Percentiles rank a stretch among this genome's conserved stretches.
Conservation (phyloP, 345 rosid genomes). For the Punica granatum region DNA sequence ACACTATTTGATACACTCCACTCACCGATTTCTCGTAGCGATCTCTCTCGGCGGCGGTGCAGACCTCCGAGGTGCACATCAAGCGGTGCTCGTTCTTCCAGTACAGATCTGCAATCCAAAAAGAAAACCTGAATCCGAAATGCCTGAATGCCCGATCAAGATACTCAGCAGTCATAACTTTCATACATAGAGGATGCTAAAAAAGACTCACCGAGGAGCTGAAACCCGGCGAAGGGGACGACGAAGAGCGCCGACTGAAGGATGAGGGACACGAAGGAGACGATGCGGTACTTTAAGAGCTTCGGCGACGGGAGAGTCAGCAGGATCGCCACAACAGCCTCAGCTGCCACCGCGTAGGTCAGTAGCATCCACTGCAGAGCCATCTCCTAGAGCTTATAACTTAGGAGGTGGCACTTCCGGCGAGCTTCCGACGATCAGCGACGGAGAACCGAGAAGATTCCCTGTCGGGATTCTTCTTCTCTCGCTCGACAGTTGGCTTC, state of each 20-base stretch:
- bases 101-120: slow-evolving; percentile 52
- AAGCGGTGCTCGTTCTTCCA: slow-evolving; percentile 90
- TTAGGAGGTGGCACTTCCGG: no score
- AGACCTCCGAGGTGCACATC: slow-evolving; percentile 64
- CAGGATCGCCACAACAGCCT: slow-evolving; percentile 51
- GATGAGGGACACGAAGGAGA: slow-evolving; percentile 55
- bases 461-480: no score
- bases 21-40: slow-evolving; percentile 78
- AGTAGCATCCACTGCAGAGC: slow-evolving; percentile 56
- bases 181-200: background rate
- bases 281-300: slow-evolving; percentile 55
- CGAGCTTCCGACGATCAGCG: no score
- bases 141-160: background rate
- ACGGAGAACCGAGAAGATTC: no score
- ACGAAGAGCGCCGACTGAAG: slow-evolving; percentile 67
- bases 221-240: slow-evolving; percentile 74
- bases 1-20: background rate
- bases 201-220: slow-evolving; percentile 48
- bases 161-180: background rate
- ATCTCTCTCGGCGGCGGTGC: slow-evolving; percentile 81
- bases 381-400: background rate
- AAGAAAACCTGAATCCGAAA: slow-evolving; percentile 7
- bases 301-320: slow-evolving; percentile 73
- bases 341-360: slow-evolving; percentile 66
- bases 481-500: no score